These are phyloP conservation scores for Xylariaceae sp. DNA, from an alignment of 2,329 filamentous ascomycete species.

Conservation along the genomic window DNA sequence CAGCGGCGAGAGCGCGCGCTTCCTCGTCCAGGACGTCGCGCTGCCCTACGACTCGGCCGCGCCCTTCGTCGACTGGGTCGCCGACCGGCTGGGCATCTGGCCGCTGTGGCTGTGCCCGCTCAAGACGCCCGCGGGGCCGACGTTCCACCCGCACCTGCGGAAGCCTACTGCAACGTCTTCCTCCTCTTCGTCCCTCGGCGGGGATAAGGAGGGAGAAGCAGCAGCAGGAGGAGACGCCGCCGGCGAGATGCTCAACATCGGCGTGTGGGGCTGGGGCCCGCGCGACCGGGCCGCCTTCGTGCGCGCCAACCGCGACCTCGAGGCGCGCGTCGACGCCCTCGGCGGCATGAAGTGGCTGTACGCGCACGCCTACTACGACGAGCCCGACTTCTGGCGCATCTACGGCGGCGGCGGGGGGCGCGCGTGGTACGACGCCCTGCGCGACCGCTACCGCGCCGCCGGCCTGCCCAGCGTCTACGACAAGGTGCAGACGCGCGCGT, in stretches of 20 bases:
- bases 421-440: slow-evolving; percentile 53
- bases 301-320: slow-evolving; percentile 60
- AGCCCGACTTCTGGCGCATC: slow-evolving; percentile 60
- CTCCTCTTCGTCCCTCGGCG: slow-evolving; percentile 1
- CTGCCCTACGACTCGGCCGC: slow-evolving; percentile 46
- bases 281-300: slow-evolving; percentile 52
- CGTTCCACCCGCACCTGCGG: slow-evolving; percentile 48
- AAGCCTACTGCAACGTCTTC: too few species aligned
- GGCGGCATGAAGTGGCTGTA: slow-evolving; percentile 84
- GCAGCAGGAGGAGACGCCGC: slow-evolving; percentile 3
- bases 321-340: slow-evolving; percentile 59
- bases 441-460: slow-evolving; percentile 54
- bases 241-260: slow-evolving; percentile 49
- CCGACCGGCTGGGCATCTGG: slow-evolving; percentile 45
- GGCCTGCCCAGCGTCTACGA: slow-evolving; percentile 61
- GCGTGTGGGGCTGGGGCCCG: slow-evolving; percentile 76
- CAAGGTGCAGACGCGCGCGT: slow-evolving; percentile 53
- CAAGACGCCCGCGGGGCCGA: slow-evolving; percentile 38
- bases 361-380: slow-evolving; percentile 76
- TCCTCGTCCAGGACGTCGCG: slow-evolving; percentile 62
- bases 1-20: slow-evolving; percentile 55
- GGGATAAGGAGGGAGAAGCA: slow-evolving; percentile 6
- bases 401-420: slow-evolving; percentile 49
- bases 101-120: slow-evolving; percentile 54
- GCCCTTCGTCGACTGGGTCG: slow-evolving; percentile 48